Conservation (phyloP, 1,284 basidiomycete species). For the Lentinus polychrous region DNA sequence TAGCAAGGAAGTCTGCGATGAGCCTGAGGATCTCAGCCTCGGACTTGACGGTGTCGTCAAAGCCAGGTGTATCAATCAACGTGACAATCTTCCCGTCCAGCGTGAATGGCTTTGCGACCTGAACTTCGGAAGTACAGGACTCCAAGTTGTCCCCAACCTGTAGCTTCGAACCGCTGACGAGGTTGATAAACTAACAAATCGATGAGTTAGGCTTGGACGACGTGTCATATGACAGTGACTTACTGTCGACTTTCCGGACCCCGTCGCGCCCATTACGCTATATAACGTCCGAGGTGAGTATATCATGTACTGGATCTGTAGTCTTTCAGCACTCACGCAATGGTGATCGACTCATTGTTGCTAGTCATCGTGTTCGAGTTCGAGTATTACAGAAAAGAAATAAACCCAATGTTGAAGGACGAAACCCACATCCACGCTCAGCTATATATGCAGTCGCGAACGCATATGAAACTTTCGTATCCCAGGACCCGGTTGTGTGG, state of each 20-base stretch:
- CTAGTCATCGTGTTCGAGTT: no score
- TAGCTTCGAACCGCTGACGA: conserved; percentile 25
- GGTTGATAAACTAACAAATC: conserved; percentile 27
- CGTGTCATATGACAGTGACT: not conserved
- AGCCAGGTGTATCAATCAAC: conserved; percentile 11
- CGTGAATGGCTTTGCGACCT: conserved; percentile 23
- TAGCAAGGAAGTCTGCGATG: conserved; percentile 8
- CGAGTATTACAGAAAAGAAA: no score
- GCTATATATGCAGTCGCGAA: no score
- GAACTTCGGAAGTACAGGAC: conserved; percentile 28
- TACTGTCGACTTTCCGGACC: conserved; percentile 6
- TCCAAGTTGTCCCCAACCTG: conserved; percentile 24
- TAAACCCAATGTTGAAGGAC: no score
- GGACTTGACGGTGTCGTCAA: conserved; percentile 9
- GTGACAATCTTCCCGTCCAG: conserved; percentile 19
- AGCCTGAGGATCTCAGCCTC: conserved; percentile 10
- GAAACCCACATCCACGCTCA: no score
- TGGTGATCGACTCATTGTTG: no score
- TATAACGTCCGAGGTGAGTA: not conserved
- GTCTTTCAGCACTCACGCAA: no score
- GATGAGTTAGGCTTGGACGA: not conserved
- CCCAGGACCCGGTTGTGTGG: no score
- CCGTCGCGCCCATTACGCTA: conserved; percentile 6
- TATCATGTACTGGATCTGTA: no score
- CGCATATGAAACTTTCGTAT: no score